Conservation (phyloP, 2,329 filamentous ascomycete species). For the Aspergillus neoniger region DNA sequence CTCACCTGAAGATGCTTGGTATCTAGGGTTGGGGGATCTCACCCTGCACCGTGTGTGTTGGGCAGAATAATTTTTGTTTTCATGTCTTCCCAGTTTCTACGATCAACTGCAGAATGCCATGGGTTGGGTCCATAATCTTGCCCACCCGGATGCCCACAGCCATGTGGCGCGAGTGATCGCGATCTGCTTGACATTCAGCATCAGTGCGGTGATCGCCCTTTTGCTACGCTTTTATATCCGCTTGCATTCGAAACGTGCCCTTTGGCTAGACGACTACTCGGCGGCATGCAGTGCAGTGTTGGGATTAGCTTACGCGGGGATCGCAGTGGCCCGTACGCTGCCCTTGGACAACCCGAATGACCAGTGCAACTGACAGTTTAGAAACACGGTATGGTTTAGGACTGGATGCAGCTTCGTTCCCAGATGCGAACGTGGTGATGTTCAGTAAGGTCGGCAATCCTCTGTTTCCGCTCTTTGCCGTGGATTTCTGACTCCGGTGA, state of each 20-base stretch:
- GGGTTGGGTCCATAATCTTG: constrained; percentile 34
- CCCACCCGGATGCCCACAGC: constrained; percentile 24
- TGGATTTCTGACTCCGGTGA: background rate
- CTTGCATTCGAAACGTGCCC: constrained; percentile 18
- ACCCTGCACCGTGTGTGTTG: background rate
- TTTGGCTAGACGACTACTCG: constrained; percentile 33
- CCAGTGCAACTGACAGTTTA: constrained; percentile 3
- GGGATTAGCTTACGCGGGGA: constrained; percentile 20
- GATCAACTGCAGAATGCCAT: constrained; percentile 16
- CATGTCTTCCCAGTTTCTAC: background rate
- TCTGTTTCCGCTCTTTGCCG: background rate
- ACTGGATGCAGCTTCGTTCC: constrained; percentile 22
- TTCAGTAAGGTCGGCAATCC: constrained; percentile 28
- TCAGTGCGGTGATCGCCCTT: constrained; percentile 25
- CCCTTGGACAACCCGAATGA: background rate
- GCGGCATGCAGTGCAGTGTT: constrained; percentile 25
- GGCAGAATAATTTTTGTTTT: background rate
- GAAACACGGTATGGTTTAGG: constrained; percentile 34
- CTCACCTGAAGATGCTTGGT: background rate
- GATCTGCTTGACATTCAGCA: constrained; percentile 25
- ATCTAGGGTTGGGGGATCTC: background rate
- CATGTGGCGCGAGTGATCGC: constrained; percentile 25
- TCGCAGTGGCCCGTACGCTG: constrained; percentile 26
- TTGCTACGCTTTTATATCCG: constrained; percentile 29
- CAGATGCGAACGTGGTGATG: constrained; percentile 25